These are phyloP conservation scores for sweet orange (Citrus sinensis) DNA, from an alignment of 345 rosid genomes.

Conservation along the genomic window DNA sequence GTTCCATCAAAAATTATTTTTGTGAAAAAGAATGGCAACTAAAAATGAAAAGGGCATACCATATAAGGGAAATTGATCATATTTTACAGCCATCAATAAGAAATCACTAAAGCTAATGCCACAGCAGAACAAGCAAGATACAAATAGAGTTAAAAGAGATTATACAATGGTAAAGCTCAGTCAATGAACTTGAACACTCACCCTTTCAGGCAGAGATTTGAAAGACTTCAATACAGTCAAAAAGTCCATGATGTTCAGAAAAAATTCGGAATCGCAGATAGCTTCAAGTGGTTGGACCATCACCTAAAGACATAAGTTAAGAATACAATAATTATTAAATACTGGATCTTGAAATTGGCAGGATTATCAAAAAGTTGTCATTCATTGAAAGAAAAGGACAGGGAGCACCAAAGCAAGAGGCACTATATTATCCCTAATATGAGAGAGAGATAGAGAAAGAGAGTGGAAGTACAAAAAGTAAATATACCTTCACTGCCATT, in stretches of 20 bases:
- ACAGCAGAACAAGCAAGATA: slow-evolving; percentile 1
- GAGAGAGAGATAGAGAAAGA: background rate
- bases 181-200: slow-evolving; percentile 32
- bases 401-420: background rate
- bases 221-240: slow-evolving; percentile 43
- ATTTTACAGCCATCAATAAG: slow-evolving; percentile 1
- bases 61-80: background rate
- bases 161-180: background rate
- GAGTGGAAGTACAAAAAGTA: background rate
- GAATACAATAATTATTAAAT: background rate
- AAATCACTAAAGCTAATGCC: background rate
- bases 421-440: background rate
- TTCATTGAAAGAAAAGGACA: background rate
- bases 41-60: background rate
- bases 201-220: slow-evolving; percentile 73
- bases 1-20: background rate
- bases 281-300: slow-evolving; percentile 64
- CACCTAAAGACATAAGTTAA: slow-evolving; percentile 40
- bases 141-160: background rate
- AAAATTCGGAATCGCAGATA: slow-evolving; percentile 45
- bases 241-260: slow-evolving; percentile 42
- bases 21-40: background rate
- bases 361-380: slow-evolving; percentile 9
- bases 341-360: slow-evolving; percentile 4
- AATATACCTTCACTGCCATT: slow-evolving; percentile 58